Base-by-base conservation (phyloP, 768 basidiomycete species). In the Termitomyces sp. region DNA sequence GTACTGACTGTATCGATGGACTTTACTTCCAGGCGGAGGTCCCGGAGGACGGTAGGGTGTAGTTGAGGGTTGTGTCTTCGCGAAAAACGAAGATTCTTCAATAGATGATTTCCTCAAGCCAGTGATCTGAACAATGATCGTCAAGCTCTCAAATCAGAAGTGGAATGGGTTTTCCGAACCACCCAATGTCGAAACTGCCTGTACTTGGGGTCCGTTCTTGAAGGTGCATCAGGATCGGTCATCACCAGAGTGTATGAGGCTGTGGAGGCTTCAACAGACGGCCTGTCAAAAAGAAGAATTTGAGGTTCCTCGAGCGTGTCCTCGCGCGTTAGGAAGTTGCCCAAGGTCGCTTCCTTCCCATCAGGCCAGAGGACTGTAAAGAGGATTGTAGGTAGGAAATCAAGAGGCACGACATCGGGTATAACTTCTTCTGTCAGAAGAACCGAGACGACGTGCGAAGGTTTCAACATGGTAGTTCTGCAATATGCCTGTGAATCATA, bases 211-310 rank as follows among this genome's bases (percentile, higher is more conserved):
- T 81, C 73, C 7, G 60, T 65, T 46, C 77, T 68, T 1, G 79
- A 81, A 0, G 83, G 83, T 3, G 83, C 83, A 57, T 84, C 83
- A 2, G 83, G 83, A 63, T 85, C 83, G 3, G 77, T 77, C 79
- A 83, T 77, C 34, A 81, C 79, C 36, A 84, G 68, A 8, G 83
- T 83, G 59, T 82, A 84, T 4, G 72, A 72, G 1, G 32, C 52
- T 47, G 48, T 32, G 8, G 55, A 37, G 24, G 65, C 67, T 2
- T 67, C 69, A 16, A 69, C 71, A 20, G 67, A 61, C 46, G 67
- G 69, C 69, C 77, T 71, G 3, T 81, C 78, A 2, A 74, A 71
- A 31, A 85, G 72, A 37, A 68, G 70, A 39, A 85, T 71, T 4
- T 72, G 64, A 3, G 85, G 85, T 57, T 84, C 84, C 18, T 81